Evolutionary conservation across 1,284 basidiomycete species (phyloP), one percentile per base, ranked within the genome.

Genomic region (Gymnopus androsaceus): DNA sequence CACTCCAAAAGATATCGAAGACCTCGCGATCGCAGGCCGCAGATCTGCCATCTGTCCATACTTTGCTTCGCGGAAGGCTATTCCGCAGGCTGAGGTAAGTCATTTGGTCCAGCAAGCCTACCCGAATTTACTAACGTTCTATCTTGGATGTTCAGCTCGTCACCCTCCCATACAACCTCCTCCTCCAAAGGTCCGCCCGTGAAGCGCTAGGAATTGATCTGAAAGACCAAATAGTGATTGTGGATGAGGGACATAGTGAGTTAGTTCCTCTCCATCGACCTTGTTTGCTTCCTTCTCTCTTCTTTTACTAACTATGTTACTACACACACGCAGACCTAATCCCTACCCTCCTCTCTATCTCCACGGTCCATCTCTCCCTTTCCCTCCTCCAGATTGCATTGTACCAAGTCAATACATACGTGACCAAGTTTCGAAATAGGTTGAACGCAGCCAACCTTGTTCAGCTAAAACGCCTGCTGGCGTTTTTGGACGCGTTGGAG

Each of bases 231-330:
- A 79, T 98, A 14, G 84, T 99, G 11, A 81, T 99, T 40, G 87
- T 99, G 55, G 96, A 99, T 68, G 96, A 99, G 74, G 97, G 95
- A 0, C 96, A 99, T 72, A 99, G 92, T 94, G 64, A 60, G 90
- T 75, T 37, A 14, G 5, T 37, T 17, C 19, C 33, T 37, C 4
- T 45, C 19, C 12, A 49, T 6, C 34, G 33, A 5, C 15, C 19
- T 3, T 28, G 28, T 4, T 1, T 25, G 11, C 25, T 8, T 49
- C 28, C 34, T 44, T 3, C 17, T n/a, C 12, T n/a, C 12, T 44
- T 56, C 33, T 30, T 38, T 31, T 9, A 38, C 33, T 47, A 6
- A 30, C 52, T 27, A 31, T 38, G 21, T 41, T 19, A n/a, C 23
- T 17, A 4, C 27, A n/a, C 27, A n/a, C 12, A 12, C 19, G 11